phyloP scores from a whole-genome alignment of 345 rosid genomes.

The Citrus sinensis region DNA sequence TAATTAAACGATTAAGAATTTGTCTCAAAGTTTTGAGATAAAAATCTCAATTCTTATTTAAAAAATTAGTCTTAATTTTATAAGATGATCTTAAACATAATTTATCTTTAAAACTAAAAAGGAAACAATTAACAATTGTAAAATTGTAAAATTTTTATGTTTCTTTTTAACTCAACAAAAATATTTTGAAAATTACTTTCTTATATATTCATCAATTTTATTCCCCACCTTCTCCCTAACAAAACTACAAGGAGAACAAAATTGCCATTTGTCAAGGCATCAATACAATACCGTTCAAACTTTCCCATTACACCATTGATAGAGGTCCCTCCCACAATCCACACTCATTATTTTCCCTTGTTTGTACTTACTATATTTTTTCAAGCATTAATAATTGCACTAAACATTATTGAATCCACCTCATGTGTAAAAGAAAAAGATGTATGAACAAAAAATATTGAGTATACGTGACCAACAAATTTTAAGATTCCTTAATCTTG shows the following conservation, averaged over 20 bases:
- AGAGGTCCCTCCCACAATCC: slow-evolving; percentile 1
- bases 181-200: background rate
- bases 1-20: too few species aligned
- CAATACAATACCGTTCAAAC: background rate
- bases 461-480: too few species aligned
- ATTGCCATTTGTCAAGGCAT: background rate
- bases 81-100: too few species aligned
- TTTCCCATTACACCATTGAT: background rate
- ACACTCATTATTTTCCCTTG: background rate
- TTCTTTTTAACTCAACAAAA: background rate
- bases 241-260: background rate
- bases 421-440: background rate
- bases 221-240: background rate
- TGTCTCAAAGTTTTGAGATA: too few species aligned
- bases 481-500: background rate
- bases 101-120: background rate
- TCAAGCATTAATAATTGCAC: background rate
- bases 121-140: background rate
- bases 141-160: background rate
- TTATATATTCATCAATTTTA: background rate
- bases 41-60: too few species aligned
- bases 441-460: background rate
- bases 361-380: background rate
- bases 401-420: background rate
- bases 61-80: too few species aligned